Conservation (phyloP, 2,329 filamentous ascomycete genomes). For the Talaromyces marneffei region DNA sequence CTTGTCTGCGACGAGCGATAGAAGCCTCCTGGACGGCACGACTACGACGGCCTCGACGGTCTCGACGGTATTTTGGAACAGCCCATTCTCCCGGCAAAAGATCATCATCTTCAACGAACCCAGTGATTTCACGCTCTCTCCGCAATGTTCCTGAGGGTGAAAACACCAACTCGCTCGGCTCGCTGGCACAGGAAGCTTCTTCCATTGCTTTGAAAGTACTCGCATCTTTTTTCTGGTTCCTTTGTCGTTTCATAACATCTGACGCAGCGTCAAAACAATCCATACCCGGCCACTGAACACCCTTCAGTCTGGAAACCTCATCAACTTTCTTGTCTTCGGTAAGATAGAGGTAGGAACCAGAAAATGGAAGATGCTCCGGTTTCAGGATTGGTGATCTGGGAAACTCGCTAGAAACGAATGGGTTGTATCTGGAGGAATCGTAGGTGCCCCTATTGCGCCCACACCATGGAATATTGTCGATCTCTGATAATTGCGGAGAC, state of each 20-base stretch:
- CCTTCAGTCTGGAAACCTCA: conserved; percentile 41
- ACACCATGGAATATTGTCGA: not conserved
- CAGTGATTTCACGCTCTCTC: conserved; percentile 43
- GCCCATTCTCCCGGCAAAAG: conserved; percentile 43
- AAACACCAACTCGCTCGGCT: conserved; percentile 45
- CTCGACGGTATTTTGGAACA: conserved; percentile 31
- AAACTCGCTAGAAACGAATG: not conserved
- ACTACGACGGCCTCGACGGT: conserved; percentile 5
- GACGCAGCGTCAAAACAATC: conserved; percentile 49
- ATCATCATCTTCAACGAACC: conserved; percentile 44
- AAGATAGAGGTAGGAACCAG: conserved; percentile 19
- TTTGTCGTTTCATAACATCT: conserved; percentile 43
- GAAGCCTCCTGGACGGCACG: not conserved
- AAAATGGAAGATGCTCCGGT: conserved; percentile 20
- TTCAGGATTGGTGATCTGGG: not conserved
- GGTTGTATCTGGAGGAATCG: not conserved
- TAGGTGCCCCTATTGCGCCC: not conserved
- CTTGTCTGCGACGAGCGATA: not conserved
- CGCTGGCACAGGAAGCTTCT: conserved; percentile 38
- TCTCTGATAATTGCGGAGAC: not conserved
- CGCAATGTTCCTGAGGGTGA: conserved; percentile 39
- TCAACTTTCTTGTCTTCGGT: conserved; percentile 28
- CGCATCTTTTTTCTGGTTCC: conserved; percentile 49
- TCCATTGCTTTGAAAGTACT: conserved; percentile 44
- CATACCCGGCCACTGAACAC: conserved; percentile 48